Base-by-base conservation (phyloP, 73 alveolate genomes). In the Paramecium sonneborni region DNA sequence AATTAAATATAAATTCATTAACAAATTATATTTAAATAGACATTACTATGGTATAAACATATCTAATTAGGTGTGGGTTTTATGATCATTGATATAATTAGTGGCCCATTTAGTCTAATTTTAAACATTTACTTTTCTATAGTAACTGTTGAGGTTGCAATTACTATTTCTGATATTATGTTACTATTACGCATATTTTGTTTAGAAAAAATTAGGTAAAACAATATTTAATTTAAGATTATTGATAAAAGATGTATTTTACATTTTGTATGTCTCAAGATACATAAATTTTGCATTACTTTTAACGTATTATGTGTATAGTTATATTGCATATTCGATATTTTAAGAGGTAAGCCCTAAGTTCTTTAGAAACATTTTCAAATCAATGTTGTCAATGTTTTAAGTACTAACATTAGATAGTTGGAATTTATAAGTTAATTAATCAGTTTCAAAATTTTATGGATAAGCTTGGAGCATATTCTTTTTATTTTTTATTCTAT, bases 341-440 rank as follows among this genome's bases (percentile, higher is more conserved):
- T 79, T 79, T 37, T 8, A 79, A 43, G 69, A 43, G 11, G 72
- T 79, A 23, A 79, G 90, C 41, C 90, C 90, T 0, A 79, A 79
- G 12, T 79, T 79, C 41, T 79, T 79, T 79, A 79, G 90, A 44
- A 79, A 79, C 9, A 26, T 79, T 21, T 79, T 41, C 32, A 79
- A 79, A 18, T 79, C 90, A 26, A 79, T 79, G 90, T 24, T 79
- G 35, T 79, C 90, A 6, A 79, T 79, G 90, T 79, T 79, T 79
- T 79, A 79, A 23, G 90, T 79, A 9, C 24, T 79, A 23, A 79
- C 90, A 43, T 26, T 79, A 43, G 90, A 79, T 26, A 43, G 76
- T 41, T 79, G 90, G 90, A 79, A 79, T 43, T 43, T 43, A 12
- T 43, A 79, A 43, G 90, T 79, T 23, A 79, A 79, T 79, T 18